Base-by-base conservation (phyloP, 2,329 filamentous ascomycete species). In the Parastagonospora nodorum region DNA sequence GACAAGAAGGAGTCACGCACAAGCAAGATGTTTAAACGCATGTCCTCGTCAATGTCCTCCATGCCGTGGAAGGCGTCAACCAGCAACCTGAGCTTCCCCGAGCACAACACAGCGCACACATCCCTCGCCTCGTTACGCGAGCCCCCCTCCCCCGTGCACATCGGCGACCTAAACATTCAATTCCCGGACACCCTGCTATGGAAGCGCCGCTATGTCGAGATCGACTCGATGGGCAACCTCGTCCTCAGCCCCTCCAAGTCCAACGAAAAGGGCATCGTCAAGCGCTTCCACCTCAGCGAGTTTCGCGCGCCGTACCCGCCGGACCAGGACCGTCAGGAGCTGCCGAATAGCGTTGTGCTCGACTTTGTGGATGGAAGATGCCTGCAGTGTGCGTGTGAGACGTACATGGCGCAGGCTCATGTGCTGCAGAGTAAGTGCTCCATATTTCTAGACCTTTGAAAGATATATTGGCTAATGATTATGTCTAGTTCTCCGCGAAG, bases 141-240 rank as follows among this genome's bases (percentile, higher is more conserved):
- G 54, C 76, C 73, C 42, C 77, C 75, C 31, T 77, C 86, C 45
- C 80, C 87, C 24, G 80, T 90, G 3, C 86, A 88, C 55, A 83
- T 96, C 73, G 91, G 92, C 42, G 90, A 97, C 66, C 88, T 99
- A 57, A 97, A 99, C 65, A 90, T 97, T 9, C 94, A 99, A 71
- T 97, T 99, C 71, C 94, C 94, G 0, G 93, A 97, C 69, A 96
- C 91, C 47, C 81, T 99, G 40, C 82, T 99, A 10, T 99, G 94
- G 94, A 99, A 97, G 78, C 88, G 93, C 47, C 86, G 94, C 53
- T 92, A 88, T 66, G 86, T 97, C 75, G 88, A 88, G 58, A 84
- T 99, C 49, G 92, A 97, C 72, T 85, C 86, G 8, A 82, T 88
- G 53, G 94, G 93, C 14, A 92, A 89, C 74, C 78, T 99, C 33